Evolutionary conservation across 2,329 filamentous ascomycete species (phyloP).

Genomic region (Trichoderma cornu-damae): DNA sequence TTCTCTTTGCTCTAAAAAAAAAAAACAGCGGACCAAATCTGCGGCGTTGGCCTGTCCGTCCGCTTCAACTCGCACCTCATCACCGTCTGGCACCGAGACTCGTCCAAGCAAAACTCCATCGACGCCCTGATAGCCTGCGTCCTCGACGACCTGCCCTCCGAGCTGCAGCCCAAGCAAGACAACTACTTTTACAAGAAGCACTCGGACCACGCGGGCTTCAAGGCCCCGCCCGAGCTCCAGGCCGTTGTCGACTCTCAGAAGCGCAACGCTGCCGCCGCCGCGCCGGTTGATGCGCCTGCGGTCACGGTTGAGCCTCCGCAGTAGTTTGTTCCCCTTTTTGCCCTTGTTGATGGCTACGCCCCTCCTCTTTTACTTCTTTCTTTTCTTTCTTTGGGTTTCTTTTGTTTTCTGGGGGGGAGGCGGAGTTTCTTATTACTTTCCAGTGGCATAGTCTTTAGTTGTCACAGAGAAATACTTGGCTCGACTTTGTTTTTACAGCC

Average conservation of each 20-base stretch:
- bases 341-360: too few species aligned
- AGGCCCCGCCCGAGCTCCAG: slow-evolving; percentile 55
- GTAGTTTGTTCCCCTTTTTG: slow-evolving; percentile 18
- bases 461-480: not conserved
- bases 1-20: not conserved
- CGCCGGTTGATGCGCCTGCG: slow-evolving; percentile 3
- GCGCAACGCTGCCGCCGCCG: slow-evolving; percentile 38
- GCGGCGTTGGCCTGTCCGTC: slow-evolving; percentile 80
- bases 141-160: slow-evolving; percentile 64
- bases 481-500: not conserved
- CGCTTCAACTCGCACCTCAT: slow-evolving; percentile 87
- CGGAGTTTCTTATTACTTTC: not conserved
- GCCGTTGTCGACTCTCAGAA: slow-evolving; percentile 54
- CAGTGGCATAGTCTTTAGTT: not conserved
- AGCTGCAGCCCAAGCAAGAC: slow-evolving; percentile 65
- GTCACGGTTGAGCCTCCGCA: slow-evolving; percentile 26
- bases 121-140: slow-evolving; percentile 69
- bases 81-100: slow-evolving; percentile 89
- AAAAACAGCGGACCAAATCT: slow-evolving; percentile 77
- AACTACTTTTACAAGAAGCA: slow-evolving; percentile 87
- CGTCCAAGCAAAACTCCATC: slow-evolving; percentile 71
- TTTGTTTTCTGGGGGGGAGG: too few species aligned
- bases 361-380: not conserved
- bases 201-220: slow-evolving; percentile 79
- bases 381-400: not conserved